A percentile compares a stretch with the other conserved stretches of the same genome.
Evolutionary conservation across 768 basidiomycete species (phyloP).

Genomic region (Suillus variegatus): DNA sequence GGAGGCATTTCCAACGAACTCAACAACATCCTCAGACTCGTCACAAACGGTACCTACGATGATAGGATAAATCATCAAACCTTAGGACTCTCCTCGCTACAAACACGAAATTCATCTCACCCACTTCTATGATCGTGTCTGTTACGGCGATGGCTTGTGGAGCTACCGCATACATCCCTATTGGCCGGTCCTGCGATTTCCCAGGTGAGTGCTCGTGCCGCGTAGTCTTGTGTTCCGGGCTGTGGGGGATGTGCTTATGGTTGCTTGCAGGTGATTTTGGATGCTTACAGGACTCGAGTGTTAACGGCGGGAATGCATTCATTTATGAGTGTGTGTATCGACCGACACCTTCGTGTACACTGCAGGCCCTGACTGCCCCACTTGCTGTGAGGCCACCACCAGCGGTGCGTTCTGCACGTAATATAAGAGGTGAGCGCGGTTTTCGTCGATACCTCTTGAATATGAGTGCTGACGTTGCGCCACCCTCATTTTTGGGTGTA

Average conservation of each 20-base stretch:
- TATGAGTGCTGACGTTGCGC: not conserved
- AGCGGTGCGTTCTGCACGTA: not conserved
- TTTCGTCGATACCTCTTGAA: not conserved
- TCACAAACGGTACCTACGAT: no score
- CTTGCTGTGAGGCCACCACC: not conserved
- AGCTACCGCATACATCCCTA: not conserved
- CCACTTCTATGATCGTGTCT: conserved; percentile 5
- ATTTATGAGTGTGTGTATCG: not conserved
- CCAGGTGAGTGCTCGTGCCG: not conserved
- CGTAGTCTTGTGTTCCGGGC: not conserved
- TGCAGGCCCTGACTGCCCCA: not conserved
- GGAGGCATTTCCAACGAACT: no score
- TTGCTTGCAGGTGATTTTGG: not conserved
- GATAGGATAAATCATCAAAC: not conserved
- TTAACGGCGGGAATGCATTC: not conserved
- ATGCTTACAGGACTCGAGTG: not conserved
- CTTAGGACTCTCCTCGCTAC: not conserved
- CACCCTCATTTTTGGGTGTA: no score
- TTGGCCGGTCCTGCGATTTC: not conserved
- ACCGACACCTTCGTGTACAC: not conserved
- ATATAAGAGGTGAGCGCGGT: not conserved
- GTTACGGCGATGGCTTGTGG: not conserved
- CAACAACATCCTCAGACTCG: no score
- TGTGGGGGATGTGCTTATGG: not conserved
- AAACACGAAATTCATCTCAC: conserved; percentile 1